Conservation (phyloP, 495 filamentous ascomycete species). For the Penicillium lagena region DNA sequence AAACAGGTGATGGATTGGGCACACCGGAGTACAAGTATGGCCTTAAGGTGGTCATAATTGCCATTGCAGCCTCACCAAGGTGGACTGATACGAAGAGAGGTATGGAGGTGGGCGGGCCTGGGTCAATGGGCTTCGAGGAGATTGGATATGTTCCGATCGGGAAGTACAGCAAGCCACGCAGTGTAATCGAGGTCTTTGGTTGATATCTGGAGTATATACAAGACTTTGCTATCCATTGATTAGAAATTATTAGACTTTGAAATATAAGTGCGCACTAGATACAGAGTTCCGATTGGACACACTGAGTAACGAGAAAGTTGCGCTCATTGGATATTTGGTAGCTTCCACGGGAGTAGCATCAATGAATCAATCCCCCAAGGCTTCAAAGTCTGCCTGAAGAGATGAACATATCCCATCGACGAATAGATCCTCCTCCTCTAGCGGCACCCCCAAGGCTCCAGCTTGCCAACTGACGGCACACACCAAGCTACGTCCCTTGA, state of each 20-base stretch:
- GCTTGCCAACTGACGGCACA: conserved; percentile 17
- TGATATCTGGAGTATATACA: neutral
- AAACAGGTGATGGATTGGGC: conserved; percentile 53
- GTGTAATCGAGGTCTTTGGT: conserved; percentile 24
- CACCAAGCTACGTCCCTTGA: conserved; percentile 14
- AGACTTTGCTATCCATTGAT: too few species aligned
- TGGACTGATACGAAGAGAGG: conserved; percentile 42
- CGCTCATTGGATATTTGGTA: too few species aligned
- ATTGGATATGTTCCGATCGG: conserved; percentile 22
- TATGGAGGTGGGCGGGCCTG: conserved; percentile 24
- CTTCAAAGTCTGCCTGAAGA: conserved; percentile 8
- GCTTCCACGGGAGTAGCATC: too few species aligned
- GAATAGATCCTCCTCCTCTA: conserved; percentile 6
- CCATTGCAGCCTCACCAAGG: conserved; percentile 48
- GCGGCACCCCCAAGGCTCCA: conserved; percentile 12
- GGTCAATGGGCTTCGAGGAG: conserved; percentile 28
- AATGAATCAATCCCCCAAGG: neutral
- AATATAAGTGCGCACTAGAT: too few species aligned
- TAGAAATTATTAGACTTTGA: too few species aligned
- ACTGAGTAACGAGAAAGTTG: too few species aligned
- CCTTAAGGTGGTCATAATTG: conserved; percentile 48
- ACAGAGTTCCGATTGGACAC: too few species aligned
- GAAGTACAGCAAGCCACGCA: conserved; percentile 22
- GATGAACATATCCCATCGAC: conserved; percentile 14
- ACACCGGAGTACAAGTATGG: conserved; percentile 58